Percentiles rank a stretch among this genome's conserved stretches.
Conservation (phyloP, 805 yeast genomes). For the Pichia paraexigua region DNA sequence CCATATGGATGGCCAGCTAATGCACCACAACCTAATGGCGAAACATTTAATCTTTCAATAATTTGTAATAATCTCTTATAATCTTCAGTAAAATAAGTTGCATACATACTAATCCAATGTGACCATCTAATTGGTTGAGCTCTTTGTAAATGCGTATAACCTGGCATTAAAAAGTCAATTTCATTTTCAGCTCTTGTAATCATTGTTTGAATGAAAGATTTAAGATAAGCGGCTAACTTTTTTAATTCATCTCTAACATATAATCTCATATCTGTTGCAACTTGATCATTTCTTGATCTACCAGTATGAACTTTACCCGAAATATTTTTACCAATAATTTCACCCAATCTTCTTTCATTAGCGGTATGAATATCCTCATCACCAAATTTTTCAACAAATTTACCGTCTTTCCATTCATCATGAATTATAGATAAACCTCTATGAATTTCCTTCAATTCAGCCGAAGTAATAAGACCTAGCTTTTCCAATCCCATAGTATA, state of each 20-base stretch:
- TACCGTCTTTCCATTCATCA: conserved; percentile 70
- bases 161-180: conserved; percentile 94
- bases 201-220: conserved; percentile 58
- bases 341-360: conserved; percentile 95
- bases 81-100: conserved; percentile 90
- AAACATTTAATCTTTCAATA: conserved; percentile 70
- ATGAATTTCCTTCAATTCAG: conserved; percentile 77
- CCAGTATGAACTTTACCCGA: conserved; percentile 99
- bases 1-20: conserved; percentile 99
- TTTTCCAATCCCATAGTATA: conserved; percentile 83
- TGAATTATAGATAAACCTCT: conserved; percentile 65
- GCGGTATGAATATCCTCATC: conserved; percentile 99
- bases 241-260: conserved; percentile 75
- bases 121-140: conserved; percentile 99
- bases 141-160: conserved; percentile 96
- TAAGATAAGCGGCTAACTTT: conserved; percentile 49
- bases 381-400: conserved; percentile 69
- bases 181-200: conserved; percentile 73
- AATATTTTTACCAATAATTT: conserved; percentile 84
- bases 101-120: conserved; percentile 92
- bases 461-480: conserved; percentile 61
- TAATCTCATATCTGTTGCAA: conserved; percentile 97
- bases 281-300: conserved; percentile 96
- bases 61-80: conserved; percentile 77
- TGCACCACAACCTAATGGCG: conserved; percentile 97